phyloP scores from a whole-genome alignment of 257 asterid species.

The Dorcoceras hygrometricum region DNA sequence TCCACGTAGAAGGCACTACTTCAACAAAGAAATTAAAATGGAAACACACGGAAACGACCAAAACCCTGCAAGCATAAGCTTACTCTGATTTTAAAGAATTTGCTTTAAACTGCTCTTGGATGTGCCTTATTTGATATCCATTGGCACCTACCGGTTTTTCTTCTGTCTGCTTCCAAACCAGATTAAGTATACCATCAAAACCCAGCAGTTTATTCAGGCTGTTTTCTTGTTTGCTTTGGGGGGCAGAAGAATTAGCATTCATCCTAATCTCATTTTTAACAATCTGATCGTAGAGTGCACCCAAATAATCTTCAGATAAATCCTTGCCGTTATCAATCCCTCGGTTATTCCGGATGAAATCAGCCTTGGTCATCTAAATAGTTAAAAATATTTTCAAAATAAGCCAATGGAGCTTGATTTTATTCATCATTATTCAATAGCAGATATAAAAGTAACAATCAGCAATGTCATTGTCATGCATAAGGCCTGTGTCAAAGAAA shows the following conservation, averaged over 20 bases:
- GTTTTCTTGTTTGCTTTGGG: constrained; percentile 86
- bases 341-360: constrained; percentile 95
- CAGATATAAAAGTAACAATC: constrained; percentile 1
- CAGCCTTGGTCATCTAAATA: constrained; percentile 90
- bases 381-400: constrained; percentile 37
- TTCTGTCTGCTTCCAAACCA: constrained; percentile 96
- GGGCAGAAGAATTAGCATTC: constrained; percentile 75
- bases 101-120: constrained; percentile 95
- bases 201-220: constrained; percentile 86
- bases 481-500: neutral
- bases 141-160: constrained; percentile 92
- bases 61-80: constrained; percentile 33
- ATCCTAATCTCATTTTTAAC: constrained; percentile 95
- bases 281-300: constrained; percentile 84
- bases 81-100: constrained; percentile 95
- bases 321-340: constrained; percentile 97
- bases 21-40: constrained; percentile 2
- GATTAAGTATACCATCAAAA: constrained; percentile 92
- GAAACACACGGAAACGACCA: constrained; percentile 13
- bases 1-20: constrained; percentile 20
- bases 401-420: constrained; percentile 28
- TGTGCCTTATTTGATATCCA: constrained; percentile 79
- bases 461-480: neutral
- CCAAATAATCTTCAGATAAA: constrained; percentile 85
- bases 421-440: constrained; percentile 20